Base-by-base conservation (phyloP, 2,329 filamentous ascomycete species). In the Macrophomina phaseolina region DNA sequence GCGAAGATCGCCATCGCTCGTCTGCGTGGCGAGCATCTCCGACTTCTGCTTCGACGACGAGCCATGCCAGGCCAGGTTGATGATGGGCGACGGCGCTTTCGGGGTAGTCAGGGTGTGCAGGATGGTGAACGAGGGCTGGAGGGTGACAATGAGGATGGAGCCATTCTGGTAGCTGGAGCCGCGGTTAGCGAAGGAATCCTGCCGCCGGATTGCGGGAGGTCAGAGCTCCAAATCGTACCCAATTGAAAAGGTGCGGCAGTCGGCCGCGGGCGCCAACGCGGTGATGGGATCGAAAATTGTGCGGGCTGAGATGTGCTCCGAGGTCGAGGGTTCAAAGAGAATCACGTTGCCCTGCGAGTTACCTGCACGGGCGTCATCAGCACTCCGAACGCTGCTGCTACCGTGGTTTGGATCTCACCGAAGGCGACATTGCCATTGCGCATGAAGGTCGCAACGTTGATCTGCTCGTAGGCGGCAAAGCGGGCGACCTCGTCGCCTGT, bases 231-330 rank as follows among this genome's bases (percentile, higher is more conserved):
- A 48, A 52, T 42, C 85, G 74, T 84, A 97, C 92, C 95, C 95
- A 79, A 99, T 95, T 5, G 95, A 94, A 84, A 97, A 98, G 9
- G 94, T 97, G 72, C 92, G 88, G 79, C 93, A 97, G 78, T 99
- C 95, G 16, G 90, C 84, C 32, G 92, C 90, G 30, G 95, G 95
- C 52, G 95, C 94, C 69, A 99, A 81, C 65, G 95, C 90, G n/a
- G 94, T 97, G 62, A 99, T 92, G 36, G 94, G 91, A 73, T 98
- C 95, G 76, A 96, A 96, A 69, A 98, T 92, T 1, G 95, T 99
- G 74, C 93, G 87, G 38, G 92, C 89, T 4, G 93, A 97, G 53
- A 97, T 89, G 76, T 98, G 93, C 77, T 99, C 95, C 6, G 92
- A 94, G 1, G 94, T 97, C 16, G 91, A 89, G 5, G 95, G 94